A percentile compares a stretch with the other conserved stretches of the same genome.
phyloP scores from a whole-genome alignment of 129 eudicot genomes.

The Pseudognaphalium luteoalbum region DNA sequence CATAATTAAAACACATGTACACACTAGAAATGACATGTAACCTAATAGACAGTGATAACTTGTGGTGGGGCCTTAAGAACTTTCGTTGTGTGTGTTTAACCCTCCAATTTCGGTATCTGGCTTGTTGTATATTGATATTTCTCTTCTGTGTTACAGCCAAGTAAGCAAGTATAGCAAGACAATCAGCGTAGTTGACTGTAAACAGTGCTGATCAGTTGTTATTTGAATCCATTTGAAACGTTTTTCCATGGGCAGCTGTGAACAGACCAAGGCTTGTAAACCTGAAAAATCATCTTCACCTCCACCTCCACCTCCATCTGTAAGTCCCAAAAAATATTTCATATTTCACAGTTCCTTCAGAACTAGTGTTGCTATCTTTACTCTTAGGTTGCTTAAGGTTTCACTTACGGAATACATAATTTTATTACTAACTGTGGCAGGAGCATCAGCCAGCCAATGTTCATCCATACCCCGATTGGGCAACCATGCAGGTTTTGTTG shows the following conservation, averaged over 20 bases:
- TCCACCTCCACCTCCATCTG: slow-evolving; percentile 42
- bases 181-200: slow-evolving; percentile 24
- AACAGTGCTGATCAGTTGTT: slow-evolving; percentile 5
- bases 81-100: not conserved
- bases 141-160: slow-evolving; percentile 28
- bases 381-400: not conserved
- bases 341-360: not conserved
- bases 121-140: not conserved
- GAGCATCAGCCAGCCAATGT: slow-evolving; percentile 69
- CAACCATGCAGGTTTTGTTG: slow-evolving; percentile 82
- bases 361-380: not conserved
- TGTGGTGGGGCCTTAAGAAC: not conserved
- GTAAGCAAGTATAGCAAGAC: slow-evolving; percentile 27
- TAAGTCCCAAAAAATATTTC: slow-evolving; percentile 32
- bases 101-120: not conserved
- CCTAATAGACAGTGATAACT: not conserved
- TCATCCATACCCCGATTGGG: slow-evolving; percentile 94
- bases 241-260: slow-evolving; percentile 56
- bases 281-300: slow-evolving; percentile 63
- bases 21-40: not conserved
- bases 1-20: not conserved
- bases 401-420: not conserved
- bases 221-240: slow-evolving; percentile 21
- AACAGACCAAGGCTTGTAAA: slow-evolving; percentile 51
- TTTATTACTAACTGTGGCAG: slow-evolving; percentile 17